phyloP scores from a whole-genome alignment of 495 filamentous ascomycete species.

The Amniculicola lignicola region DNA sequence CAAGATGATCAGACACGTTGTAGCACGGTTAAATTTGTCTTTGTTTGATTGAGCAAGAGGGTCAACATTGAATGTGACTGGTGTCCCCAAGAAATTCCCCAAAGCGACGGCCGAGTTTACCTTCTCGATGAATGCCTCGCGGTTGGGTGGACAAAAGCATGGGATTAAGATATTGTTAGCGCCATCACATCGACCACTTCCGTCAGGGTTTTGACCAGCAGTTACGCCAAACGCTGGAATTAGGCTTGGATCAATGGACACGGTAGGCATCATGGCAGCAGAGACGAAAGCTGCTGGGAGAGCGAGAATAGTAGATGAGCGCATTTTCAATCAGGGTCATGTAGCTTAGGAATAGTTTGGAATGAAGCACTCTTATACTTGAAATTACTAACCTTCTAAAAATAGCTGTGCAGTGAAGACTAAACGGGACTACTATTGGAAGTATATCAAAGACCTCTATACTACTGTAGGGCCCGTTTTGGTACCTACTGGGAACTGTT shows the following conservation, averaged over 20 bases:
- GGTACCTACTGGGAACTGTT: too few relatives aligned
- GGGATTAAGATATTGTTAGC: slow-evolving; percentile 7
- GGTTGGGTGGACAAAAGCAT: slow-evolving; percentile 5
- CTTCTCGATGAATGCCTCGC: slow-evolving; percentile 2
- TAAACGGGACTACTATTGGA: too few relatives aligned
- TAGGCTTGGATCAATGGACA: neutral
- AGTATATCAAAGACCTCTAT: too few relatives aligned
- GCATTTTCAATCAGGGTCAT: slow-evolving; percentile 8
- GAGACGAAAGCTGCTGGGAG: neutral
- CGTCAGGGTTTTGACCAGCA: neutral
- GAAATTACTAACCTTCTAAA: too few relatives aligned
- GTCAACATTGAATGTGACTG: slow-evolving; percentile 4
- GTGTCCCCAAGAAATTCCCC: slow-evolving; percentile 5
- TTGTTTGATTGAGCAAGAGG: slow-evolving; percentile 1
- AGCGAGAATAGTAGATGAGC: neutral
- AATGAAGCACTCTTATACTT: too few relatives aligned
- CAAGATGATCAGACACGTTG: neutral
- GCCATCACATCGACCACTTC: neutral
- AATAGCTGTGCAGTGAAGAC: too few relatives aligned
- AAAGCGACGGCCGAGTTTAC: neutral
- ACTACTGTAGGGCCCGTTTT: too few relatives aligned
- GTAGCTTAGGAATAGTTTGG: too few relatives aligned
- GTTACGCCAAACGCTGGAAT: slow-evolving; percentile 6
- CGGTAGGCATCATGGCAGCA: neutral
- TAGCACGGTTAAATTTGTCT: slow-evolving; percentile 8